Conservation (phyloP, 352 stramenopile genomes). For the Phytophthora meadii region DNA sequence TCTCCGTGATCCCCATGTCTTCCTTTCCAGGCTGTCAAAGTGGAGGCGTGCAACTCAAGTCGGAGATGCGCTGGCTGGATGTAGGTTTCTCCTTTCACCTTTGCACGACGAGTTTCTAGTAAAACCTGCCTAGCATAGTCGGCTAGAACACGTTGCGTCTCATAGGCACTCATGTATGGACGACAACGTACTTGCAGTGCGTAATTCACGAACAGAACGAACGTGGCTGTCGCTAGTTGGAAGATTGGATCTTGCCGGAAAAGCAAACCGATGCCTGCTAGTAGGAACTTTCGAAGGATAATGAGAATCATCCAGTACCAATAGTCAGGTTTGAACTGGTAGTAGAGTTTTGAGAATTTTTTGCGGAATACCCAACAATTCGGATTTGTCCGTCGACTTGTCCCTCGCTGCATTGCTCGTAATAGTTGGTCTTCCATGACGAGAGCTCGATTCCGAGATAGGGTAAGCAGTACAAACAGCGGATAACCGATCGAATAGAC, state of each 20-base stretch:
- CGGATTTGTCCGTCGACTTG: slow-evolving; percentile 64
- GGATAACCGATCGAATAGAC: slow-evolving; percentile 81
- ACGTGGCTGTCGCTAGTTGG: slow-evolving; percentile 77
- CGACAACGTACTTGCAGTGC: slow-evolving; percentile 71
- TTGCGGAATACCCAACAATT: slow-evolving; percentile 81
- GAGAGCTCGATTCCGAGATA: slow-evolving; percentile 58
- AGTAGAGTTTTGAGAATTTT: slow-evolving; percentile 86
- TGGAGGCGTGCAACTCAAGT: slow-evolving; percentile 42
- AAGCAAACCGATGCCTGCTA: slow-evolving; percentile 70
- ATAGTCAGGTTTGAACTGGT: slow-evolving; percentile 86
- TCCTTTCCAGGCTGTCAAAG: slow-evolving; percentile 46
- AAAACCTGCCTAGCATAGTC: slow-evolving; percentile 58
- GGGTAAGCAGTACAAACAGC: slow-evolving; percentile 69
- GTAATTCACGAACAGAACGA: slow-evolving; percentile 83
- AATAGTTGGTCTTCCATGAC: slow-evolving; percentile 79
- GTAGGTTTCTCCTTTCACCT: slow-evolving; percentile 57
- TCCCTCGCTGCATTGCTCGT: slow-evolving; percentile 61
- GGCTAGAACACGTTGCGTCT: slow-evolving; percentile 66
- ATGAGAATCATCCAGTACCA: slow-evolving; percentile 88
- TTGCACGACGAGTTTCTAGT: slow-evolving; percentile 61
- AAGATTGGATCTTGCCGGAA: slow-evolving; percentile 80
- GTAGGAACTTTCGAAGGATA: slow-evolving; percentile 78
- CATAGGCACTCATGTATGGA: slow-evolving; percentile 79
- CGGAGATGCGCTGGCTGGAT: slow-evolving; percentile 64
- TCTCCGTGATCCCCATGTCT: slow-evolving; percentile 35